These are phyloP conservation scores for Erythrophleum fordii DNA, from an alignment of 306 rosid genomes.

Conservation along the genomic window DNA sequence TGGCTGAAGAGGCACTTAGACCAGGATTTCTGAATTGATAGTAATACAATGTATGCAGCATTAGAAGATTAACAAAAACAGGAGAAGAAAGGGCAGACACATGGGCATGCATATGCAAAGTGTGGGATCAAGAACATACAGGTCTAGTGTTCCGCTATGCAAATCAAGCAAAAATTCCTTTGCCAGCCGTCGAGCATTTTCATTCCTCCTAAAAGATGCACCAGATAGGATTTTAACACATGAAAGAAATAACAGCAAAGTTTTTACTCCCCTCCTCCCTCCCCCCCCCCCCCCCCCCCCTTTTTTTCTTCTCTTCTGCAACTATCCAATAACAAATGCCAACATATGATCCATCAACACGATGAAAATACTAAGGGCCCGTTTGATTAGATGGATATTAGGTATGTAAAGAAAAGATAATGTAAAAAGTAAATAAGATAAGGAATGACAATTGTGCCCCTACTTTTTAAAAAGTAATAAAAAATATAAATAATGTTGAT, in stretches of 20 bases:
- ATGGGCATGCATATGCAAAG: not conserved
- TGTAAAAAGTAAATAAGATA: no score
- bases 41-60: conserved; percentile 38
- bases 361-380: conserved; percentile 3
- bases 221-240: conserved; percentile 27
- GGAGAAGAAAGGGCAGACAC: conserved; percentile 6
- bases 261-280: conserved; percentile 5
- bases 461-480: no score
- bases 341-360: conserved; percentile 19
- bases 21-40: conserved; percentile 72
- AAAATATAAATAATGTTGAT: no score
- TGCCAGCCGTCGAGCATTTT: conserved; percentile 77
- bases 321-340: not conserved
- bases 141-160: conserved; percentile 84
- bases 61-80: conserved; percentile 20
- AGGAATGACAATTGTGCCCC: no score
- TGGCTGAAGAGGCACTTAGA: conserved; percentile 63
- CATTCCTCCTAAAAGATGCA: conserved; percentile 82
- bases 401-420: no score
- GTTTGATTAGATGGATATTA: no score
- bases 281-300: conserved; percentile 5
- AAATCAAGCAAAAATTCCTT: conserved; percentile 88
- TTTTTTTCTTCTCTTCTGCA: not conserved
- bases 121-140: conserved; percentile 58
- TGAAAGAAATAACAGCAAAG: conserved; percentile 26